Percentiles rank a stretch among this genome's conserved stretches.
These are phyloP conservation scores for Collybiopsis confluens DNA, from an alignment of 768 basidiomycete species.

Conservation along the genomic window DNA sequence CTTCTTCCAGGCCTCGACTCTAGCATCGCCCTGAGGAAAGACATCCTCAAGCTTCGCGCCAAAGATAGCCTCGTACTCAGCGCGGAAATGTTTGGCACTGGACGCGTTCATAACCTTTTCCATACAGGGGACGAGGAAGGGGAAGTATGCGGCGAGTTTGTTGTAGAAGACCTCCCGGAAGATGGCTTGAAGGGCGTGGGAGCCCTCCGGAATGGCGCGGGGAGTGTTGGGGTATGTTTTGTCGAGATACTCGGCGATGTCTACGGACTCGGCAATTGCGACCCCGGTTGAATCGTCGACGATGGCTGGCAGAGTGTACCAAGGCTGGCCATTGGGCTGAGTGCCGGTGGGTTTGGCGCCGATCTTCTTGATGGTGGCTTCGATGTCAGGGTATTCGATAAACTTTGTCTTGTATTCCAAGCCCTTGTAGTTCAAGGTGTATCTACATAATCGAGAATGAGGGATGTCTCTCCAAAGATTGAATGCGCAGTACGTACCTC, in stretches of 20 bases:
- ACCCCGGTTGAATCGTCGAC: slow-evolving; percentile 38
- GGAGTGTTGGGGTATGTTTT: slow-evolving; percentile 41
- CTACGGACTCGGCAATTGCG: slow-evolving; percentile 36
- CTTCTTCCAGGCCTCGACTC: slow-evolving; percentile 5
- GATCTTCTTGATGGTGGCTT: slow-evolving; percentile 25
- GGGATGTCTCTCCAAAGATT: no score
- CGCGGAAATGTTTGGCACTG: background rate
- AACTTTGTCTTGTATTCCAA: slow-evolving; percentile 42
- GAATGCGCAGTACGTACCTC: background rate
- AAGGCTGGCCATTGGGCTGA: slow-evolving; percentile 25
- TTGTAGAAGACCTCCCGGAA: slow-evolving; percentile 23
- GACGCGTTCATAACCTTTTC: background rate
- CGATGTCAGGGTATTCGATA: slow-evolving; percentile 52
- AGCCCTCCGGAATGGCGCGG: slow-evolving; percentile 31
- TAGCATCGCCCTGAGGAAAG: background rate
- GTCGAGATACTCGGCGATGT: slow-evolving; percentile 50
- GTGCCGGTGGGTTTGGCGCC: slow-evolving; percentile 31
- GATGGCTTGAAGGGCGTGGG: slow-evolving; percentile 33
- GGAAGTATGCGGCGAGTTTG: background rate
- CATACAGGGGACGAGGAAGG: background rate
- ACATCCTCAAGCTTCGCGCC: slow-evolving; percentile 1
- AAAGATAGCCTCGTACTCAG: background rate
- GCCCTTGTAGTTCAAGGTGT: slow-evolving; percentile 31
- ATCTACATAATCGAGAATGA: slow-evolving; percentile 15
- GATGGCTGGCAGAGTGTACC: slow-evolving; percentile 49